These are phyloP conservation scores for Fusarium sp. DNA, from an alignment of 2,329 filamentous ascomycete genomes.

Conservation along the genomic window DNA sequence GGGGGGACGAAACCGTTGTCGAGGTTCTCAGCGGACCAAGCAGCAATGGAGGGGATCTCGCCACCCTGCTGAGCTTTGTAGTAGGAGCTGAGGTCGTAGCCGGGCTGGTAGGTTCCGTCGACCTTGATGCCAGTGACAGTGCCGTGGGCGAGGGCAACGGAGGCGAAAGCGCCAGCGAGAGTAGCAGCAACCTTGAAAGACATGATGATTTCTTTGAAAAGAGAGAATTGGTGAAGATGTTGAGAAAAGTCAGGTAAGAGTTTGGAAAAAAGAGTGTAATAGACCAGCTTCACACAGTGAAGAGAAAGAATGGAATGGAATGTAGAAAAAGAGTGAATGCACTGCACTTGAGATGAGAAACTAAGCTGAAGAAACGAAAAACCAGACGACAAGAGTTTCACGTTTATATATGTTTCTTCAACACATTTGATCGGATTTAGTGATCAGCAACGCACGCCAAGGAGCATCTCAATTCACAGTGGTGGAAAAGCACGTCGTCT, in stretches of 20 bases:
- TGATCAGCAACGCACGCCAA: not conserved
- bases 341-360: slow-evolving; percentile 27
- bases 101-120: slow-evolving; percentile 29
- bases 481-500: slow-evolving; percentile 37
- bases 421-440: not conserved
- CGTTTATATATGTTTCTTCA: slow-evolving; percentile 22
- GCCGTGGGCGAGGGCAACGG: slow-evolving; percentile 36
- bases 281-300: slow-evolving; percentile 46
- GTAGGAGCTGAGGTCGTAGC: slow-evolving; percentile 37
- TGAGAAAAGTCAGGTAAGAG: not conserved
- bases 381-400: not conserved
- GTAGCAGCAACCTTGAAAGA: slow-evolving; percentile 34
- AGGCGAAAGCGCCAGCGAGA: slow-evolving; percentile 37
- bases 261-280: slow-evolving; percentile 21
- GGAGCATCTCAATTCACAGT: slow-evolving; percentile 26
- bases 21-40: slow-evolving; percentile 56
- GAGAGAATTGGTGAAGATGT: not conserved
- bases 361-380: slow-evolving; percentile 24
- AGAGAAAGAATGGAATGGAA: slow-evolving; percentile 37
- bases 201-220: slow-evolving; percentile 22
- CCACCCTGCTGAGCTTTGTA: slow-evolving; percentile 32
- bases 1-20: slow-evolving; percentile 63
- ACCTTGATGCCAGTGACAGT: slow-evolving; percentile 40
- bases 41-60: slow-evolving; percentile 39
- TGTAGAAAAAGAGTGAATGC: slow-evolving; percentile 18